Evolutionary conservation across 2,329 filamentous ascomycete genomes (phyloP), one percentile per base, ranked within the genome.

Genomic region (Alternaria hordeiaustralica): DNA sequence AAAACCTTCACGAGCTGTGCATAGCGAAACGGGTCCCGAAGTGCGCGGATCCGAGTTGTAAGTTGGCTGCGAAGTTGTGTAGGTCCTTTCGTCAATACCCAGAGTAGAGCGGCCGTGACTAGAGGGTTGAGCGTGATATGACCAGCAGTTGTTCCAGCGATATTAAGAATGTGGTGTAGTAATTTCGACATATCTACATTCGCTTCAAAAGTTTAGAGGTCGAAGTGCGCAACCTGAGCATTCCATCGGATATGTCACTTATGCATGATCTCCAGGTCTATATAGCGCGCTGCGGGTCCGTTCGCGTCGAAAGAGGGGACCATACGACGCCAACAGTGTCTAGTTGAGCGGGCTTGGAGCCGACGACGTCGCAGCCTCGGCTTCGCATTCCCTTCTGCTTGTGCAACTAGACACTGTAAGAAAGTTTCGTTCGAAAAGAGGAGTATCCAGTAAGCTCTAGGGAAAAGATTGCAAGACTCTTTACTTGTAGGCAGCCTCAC

Each of bases 71-170:
- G 75, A 11, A 79, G 25, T 2, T 56, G 26, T 1, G 56, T 55
- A n/a, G 79, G 79, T 3, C 66, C 73, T 60, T 70, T 74, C 3
- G 79, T 79, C 10, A 81, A 66, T 1, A 70, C 61, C 61, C 66
- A 78, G 2, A 80, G 74, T 1, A 80, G 67, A 5, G 74, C 54
- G 1, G 64, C 76, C 6, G 76, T 73, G 18, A 78, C 8, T 44
- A 73, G 25, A 2, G 78, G 77, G 28, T 79, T 79, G 28, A 79
- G 64, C 5, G 72, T 71, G 26, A 75, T 63, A 33, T 70, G 67
- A 5, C 63, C 63, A n/a, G 73, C 45, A 4, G 73, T 64, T 18
- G 68, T 60, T 10, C 70, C 68, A 36, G 76, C 8, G 44, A 76
- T 63, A 53, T 68, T 69, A 9, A 65, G 44, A 5, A 70, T 25